phyloP scores from a whole-genome alignment of 2,329 filamentous ascomycete species.

The Penicillium sp. region DNA sequence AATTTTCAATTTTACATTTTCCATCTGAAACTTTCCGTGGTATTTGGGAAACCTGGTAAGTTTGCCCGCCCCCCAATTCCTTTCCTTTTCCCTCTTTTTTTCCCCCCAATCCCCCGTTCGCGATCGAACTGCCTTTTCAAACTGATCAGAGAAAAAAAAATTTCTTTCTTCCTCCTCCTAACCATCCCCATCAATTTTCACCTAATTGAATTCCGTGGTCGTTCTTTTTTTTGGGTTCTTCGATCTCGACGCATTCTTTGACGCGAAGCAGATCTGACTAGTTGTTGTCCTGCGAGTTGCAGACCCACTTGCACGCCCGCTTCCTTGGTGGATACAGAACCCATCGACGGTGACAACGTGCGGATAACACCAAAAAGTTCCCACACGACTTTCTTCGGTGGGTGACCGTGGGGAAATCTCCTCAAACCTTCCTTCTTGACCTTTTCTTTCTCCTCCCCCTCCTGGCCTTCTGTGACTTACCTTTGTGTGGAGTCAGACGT shows the following conservation, averaged over 20 bases:
- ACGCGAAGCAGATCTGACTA: conserved; percentile 40
- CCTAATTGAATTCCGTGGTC: conserved; percentile 1
- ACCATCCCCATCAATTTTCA: neutral
- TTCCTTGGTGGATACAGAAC: conserved; percentile 42
- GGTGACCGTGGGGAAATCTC: conserved; percentile 42
- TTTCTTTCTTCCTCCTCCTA: conserved; percentile 16
- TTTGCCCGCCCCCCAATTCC: conserved; percentile 18
- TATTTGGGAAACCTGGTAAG: conserved; percentile 16
- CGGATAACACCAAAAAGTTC: conserved; percentile 41
- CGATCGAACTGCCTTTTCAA: conserved; percentile 15
- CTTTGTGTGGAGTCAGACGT: conserved; percentile 38
- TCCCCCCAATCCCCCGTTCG: conserved; percentile 17
- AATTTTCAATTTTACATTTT: conserved; percentile 13
- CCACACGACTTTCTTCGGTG: conserved; percentile 40
- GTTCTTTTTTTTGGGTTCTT: conserved; percentile 2
- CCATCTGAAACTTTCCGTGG: conserved; percentile 12
- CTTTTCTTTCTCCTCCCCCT: conserved; percentile 24
- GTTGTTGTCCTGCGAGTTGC: conserved; percentile 30
- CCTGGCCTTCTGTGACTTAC: conserved; percentile 15
- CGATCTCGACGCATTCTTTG: conserved; percentile 18
- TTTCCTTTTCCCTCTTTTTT: conserved; percentile 13
- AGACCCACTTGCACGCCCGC: conserved; percentile 42
- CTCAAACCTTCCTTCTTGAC: conserved; percentile 34
- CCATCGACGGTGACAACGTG: conserved; percentile 41
- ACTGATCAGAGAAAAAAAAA: conserved; percentile 11